Base-by-base conservation (phyloP, 257 asterid species). In the Agastache rugosa region DNA sequence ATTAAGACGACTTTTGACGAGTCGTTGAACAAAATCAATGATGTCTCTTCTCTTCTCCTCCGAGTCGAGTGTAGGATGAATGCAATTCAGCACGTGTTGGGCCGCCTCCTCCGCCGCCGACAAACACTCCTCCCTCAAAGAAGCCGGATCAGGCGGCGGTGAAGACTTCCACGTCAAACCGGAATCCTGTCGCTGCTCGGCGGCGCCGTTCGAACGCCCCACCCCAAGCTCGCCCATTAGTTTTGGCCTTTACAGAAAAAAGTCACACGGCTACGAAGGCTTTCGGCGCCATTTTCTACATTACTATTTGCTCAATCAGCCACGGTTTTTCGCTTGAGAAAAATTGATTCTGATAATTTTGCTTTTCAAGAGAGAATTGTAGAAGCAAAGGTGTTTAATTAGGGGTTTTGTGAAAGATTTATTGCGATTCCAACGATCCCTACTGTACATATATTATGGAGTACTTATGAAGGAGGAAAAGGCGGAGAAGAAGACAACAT, bases 41-140 rank as follows among this genome's bases (percentile, higher is more conserved):
- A 87, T 75, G 77, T 79, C 87, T 31, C 73, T 73, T 73, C 92
- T 78, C 77, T 60, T 80, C 67, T 85, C 88, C 74, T 81, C 87
- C 5, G 88, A 78, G 74, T 85, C 88, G 4, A 82, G 73, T 0
- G 90, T 87, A 9, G 90, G 92, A 54, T 75, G 92, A 65, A 85
- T 37, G 67, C 69, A 81, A 44, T 78, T 83, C 69, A 87, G 17
- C 84, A 87, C 83, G 55, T 78, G 56, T 12, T 78, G 77, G 0
- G 77, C 84, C 58, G 78, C 82, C 58, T 70, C 84, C 80, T 87
- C 90, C 25, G 87, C 90, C 41, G 50, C 83, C 27, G 70, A 80
- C 81, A 84, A 78, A 74, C 79, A 75, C 47, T 83, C 87, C 37
- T 74, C 80, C 23, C 70, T 71, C 3, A 87, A 56, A 63, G 79